phyloP scores from a whole-genome alignment of 306 rosid genomes.

The Cucumis sativus region DNA sequence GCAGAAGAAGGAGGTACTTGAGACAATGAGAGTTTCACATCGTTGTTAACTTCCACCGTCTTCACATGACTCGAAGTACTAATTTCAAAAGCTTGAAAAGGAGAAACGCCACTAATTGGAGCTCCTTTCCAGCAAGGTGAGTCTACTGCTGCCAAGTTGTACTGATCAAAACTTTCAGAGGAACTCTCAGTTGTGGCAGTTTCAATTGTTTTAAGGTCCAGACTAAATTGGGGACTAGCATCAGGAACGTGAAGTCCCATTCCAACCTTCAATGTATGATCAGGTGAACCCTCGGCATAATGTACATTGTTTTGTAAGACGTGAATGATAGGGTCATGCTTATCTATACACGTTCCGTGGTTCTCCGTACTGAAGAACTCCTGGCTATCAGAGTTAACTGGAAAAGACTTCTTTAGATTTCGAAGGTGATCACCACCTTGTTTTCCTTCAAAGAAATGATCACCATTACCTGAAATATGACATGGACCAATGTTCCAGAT shows the following conservation, averaged over 20 bases:
- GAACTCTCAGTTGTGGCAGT: constrained; percentile 37
- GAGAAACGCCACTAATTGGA: constrained; percentile 28
- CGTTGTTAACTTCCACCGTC: constrained; percentile 21
- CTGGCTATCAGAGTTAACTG: constrained; percentile 16
- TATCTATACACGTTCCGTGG: constrained; percentile 31
- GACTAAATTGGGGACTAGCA: constrained; percentile 24
- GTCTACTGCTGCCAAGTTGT: constrained; percentile 68
- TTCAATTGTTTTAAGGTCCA: constrained; percentile 26
- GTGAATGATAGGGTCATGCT: constrained; percentile 25
- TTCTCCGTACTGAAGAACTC: constrained; percentile 25
- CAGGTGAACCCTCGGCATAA: constrained; percentile 19
- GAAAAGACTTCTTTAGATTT: constrained; percentile 17
- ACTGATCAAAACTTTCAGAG: constrained; percentile 43
- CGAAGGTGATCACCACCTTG: constrained; percentile 18
- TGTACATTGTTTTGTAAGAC: constrained; percentile 20
- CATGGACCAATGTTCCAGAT: constrained; percentile 16
- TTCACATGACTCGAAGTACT: constrained; percentile 17
- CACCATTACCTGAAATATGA: constrained; percentile 21
- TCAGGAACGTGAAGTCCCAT: constrained; percentile 26
- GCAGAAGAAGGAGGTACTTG: constrained; percentile 13
- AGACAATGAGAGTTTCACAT: constrained; percentile 24
- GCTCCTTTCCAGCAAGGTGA: constrained; percentile 99
- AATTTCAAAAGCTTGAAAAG: constrained; percentile 28
- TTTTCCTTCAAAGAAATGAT: constrained; percentile 18
- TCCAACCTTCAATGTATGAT: constrained; percentile 22